These are phyloP conservation scores for Lepidium aucheri DNA, from an alignment of 345 rosid genomes.

Conservation along the genomic window DNA sequence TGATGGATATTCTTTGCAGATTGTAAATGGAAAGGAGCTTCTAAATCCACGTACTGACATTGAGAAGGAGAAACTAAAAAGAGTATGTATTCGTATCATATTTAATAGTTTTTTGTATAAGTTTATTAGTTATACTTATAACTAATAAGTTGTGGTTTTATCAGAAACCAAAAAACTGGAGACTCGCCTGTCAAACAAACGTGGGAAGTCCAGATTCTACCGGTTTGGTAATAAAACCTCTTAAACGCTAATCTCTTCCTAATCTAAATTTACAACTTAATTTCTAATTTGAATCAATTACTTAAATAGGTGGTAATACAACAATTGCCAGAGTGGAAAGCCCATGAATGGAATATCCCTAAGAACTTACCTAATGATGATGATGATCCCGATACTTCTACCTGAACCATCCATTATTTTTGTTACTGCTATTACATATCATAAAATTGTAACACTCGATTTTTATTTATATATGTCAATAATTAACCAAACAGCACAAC, in stretches of 20 bases:
- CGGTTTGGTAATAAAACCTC: constrained; percentile 46
- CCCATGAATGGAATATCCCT: constrained; percentile 73
- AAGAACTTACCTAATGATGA: constrained; percentile 20
- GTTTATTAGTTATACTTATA: not conserved
- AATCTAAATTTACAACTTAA: not conserved
- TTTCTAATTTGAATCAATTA: not conserved
- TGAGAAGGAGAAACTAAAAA: constrained; percentile 70
- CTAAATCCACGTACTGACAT: constrained; percentile 63
- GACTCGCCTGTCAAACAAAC: constrained; percentile 86
- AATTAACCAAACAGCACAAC: not conserved
- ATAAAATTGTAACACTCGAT: not conserved
- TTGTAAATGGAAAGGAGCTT: constrained; percentile 75
- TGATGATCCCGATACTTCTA: constrained; percentile 19
- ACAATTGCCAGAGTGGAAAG: constrained; percentile 93
- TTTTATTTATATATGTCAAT: not conserved
- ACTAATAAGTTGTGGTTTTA: not conserved
- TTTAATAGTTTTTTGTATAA: not conserved
- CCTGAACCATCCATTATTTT: constrained; percentile 5
- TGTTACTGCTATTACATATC: constrained; percentile 1
- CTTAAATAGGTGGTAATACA: constrained; percentile 62
- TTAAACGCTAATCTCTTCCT: not conserved
- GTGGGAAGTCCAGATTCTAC: constrained; percentile 72
- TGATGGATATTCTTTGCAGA: constrained; percentile 28
- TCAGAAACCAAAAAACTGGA: constrained; percentile 81
- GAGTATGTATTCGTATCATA: constrained; percentile 26